phyloP scores from a whole-genome alignment of 1,284 basidiomycete genomes.

The Termitomyces sp. region DNA sequence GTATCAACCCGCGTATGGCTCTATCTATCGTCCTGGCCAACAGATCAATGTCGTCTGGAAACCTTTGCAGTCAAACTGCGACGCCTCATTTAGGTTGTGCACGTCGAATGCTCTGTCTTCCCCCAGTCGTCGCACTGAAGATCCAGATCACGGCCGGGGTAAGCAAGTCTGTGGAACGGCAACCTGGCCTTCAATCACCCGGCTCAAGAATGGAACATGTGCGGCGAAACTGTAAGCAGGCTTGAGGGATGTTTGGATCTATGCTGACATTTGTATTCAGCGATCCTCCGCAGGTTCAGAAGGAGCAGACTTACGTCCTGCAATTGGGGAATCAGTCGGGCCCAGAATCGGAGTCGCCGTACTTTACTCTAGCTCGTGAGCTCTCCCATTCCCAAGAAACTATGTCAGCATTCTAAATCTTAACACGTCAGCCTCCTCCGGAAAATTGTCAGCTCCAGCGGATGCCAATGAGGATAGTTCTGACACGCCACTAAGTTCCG shows the following conservation, averaged over 20 bases:
- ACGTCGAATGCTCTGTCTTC: constrained; percentile 7
- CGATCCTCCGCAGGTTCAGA: constrained; percentile 6
- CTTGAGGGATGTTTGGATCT: neutral
- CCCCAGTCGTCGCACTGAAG: constrained; percentile 1
- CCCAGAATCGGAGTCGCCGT: constrained; percentile 31
- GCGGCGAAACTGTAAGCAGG: constrained; percentile 24
- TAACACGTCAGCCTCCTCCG: constrained; percentile 2
- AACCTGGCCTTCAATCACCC: constrained; percentile 33
- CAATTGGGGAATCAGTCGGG: constrained; percentile 40
- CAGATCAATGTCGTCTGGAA: constrained; percentile 27
- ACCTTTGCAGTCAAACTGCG: constrained; percentile 18
- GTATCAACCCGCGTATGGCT: constrained; percentile 4
- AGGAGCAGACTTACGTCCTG: constrained; percentile 20
- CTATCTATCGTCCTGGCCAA: constrained; percentile 21
- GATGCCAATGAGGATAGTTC: neutral
- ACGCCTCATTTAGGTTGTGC: constrained; percentile 29
- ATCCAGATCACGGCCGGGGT: neutral
- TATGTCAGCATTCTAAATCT: neutral
- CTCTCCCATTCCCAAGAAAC: neutral
- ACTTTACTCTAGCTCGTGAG: constrained; percentile 40
- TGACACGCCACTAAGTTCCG: neutral
- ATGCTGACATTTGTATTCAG: constrained; percentile 4
- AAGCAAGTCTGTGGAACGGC: constrained; percentile 30
- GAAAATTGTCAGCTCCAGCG: neutral
- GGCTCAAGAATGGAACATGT: constrained; percentile 29